Base-by-base conservation (phyloP, 768 basidiomycete genomes). In the Pisolithus sp. region DNA sequence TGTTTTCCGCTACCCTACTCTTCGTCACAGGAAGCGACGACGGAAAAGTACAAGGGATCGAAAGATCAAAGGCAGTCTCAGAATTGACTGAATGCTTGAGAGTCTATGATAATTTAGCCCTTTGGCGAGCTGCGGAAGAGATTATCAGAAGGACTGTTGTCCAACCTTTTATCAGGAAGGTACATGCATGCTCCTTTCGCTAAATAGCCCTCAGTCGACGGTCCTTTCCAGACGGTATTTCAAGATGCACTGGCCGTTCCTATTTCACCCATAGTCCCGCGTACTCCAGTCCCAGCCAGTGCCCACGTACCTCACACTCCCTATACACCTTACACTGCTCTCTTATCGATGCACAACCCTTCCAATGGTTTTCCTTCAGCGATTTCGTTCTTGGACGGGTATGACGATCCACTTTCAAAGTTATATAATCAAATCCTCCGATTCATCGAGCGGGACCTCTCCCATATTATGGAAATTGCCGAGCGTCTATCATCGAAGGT, bases 41-140 rank as follows among this genome's bases (percentile, higher is more conserved):
- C 23, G 72, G 68, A 34, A 80, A 76, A 62, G 63, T 71, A n/a
- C 63, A 75, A 2, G 87, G 90, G 43, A 62, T 80, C 21, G 88
- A 90, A 56, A 83, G 77, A 60, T 73, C 73, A 10, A 87, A 85
- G 56, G 71, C 75, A 56, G 68, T 78, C 28, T 68, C 78, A 15
- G 91, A 93, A 57, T 65, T 93, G 49, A 81, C 79, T 1, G 90
- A 93, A 59, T 89, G 89, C 62, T 68, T 94, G 41, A 71, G 80
- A 41, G 86, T 86, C 3, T 94, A 94, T 60, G 88, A 93, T 57
- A 67, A 77, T 7, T 71, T 99, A 46, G 79, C 83, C 12, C 78
- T 92, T 7, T 93, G 90, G 89, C 72, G 81, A 59, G 84, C 89
- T 56, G 95, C 93, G 2, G 94, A 95, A 69, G 89, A 93, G 53